Evolutionary conservation across 2,329 filamentous ascomycete species (phyloP), one percentile per base, ranked within the genome.

Genomic region (Colletotrichum incanum): DNA sequence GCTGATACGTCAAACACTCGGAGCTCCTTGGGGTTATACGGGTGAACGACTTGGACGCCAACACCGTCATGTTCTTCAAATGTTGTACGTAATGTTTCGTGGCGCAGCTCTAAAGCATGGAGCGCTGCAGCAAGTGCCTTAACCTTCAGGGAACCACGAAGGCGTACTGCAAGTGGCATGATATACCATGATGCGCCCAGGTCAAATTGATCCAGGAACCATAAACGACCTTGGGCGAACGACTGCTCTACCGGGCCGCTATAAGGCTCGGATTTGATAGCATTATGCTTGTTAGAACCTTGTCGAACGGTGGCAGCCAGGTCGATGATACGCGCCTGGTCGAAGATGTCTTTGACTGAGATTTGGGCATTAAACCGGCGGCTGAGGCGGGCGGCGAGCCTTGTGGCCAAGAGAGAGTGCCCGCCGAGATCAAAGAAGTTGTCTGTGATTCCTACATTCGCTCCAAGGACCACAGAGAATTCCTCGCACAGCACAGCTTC

Each of bases 371-470:
- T 50, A 12, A 74, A 14, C 23, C 70, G 18, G 1, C 55, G 43
- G 60, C 67, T 59, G 31, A 74, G 39, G 14, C 65, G 45, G 3
- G 60, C 65, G 3, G 49, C 50, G 16, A 74, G 64, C 37, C 67
- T 55, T 2, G 59, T 71, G 7, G 71, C 73, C 41, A 73, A 50
- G 8, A 75, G 66, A 0, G 74, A 75, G 56, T 75, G 70, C 0
- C 74, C 74, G 9, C 74, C 74, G 6, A 75, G 65, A 9, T 74
- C 56, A 54, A 75, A 75, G 55, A 75, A 75, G 67, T 75, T 56
- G 37, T 75, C 58, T 7, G 31, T 52, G 9, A 73, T 65, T 20
- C 65, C 65, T 16, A 74, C 56, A 23, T 71, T 39, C 31, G 67
- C 49, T 4, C 67, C 67, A 7, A 74, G 64, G 3, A 71, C 52